Percentiles rank a stretch among this genome's conserved stretches.
These are phyloP conservation scores for Mycena rosella DNA, from an alignment of 768 basidiomycete genomes.

Conservation along the genomic window DNA sequence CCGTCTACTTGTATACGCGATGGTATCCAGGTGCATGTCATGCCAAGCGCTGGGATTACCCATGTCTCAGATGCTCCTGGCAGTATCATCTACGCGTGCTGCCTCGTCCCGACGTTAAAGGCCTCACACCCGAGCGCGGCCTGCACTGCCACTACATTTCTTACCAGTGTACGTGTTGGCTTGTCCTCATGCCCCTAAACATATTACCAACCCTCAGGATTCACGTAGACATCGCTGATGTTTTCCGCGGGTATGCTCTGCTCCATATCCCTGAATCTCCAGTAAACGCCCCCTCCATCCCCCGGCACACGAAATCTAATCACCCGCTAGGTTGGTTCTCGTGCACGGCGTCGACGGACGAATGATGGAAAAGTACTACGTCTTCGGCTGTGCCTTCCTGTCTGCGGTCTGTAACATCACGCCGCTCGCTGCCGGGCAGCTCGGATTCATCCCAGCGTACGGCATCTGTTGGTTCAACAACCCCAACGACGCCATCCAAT, in stretches of 20 bases:
- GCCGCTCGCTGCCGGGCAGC: slow-evolving; percentile 9
- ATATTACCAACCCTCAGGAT: too few species aligned
- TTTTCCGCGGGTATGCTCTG: slow-evolving; percentile 19
- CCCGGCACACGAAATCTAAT: neutral
- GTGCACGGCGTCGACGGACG: slow-evolving; percentile 13
- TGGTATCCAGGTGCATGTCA: slow-evolving; percentile 14
- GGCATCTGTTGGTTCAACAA: slow-evolving; percentile 5
- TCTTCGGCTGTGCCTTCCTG: slow-evolving; percentile 1
- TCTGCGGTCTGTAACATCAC: neutral
- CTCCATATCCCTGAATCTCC: slow-evolving; percentile 20
- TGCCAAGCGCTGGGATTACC: neutral
- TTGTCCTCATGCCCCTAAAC: neutral
- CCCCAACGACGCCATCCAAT: neutral
- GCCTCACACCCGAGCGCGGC: neutral
- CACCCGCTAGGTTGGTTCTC: slow-evolving; percentile 1
- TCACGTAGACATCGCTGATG: neutral
- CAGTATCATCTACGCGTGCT: neutral
- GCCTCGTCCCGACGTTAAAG: too few species aligned
- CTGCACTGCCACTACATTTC: slow-evolving; percentile 7
- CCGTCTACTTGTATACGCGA: slow-evolving; percentile 17
- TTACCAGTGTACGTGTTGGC: neutral
- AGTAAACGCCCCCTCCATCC: neutral
- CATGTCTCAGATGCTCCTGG: neutral
- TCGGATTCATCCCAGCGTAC: neutral
- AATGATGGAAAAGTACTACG: slow-evolving; percentile 23